Percentiles rank a stretch among this genome's conserved stretches.
Conservation (phyloP, 208 protist species). For the Leishmania turanica region DNA sequence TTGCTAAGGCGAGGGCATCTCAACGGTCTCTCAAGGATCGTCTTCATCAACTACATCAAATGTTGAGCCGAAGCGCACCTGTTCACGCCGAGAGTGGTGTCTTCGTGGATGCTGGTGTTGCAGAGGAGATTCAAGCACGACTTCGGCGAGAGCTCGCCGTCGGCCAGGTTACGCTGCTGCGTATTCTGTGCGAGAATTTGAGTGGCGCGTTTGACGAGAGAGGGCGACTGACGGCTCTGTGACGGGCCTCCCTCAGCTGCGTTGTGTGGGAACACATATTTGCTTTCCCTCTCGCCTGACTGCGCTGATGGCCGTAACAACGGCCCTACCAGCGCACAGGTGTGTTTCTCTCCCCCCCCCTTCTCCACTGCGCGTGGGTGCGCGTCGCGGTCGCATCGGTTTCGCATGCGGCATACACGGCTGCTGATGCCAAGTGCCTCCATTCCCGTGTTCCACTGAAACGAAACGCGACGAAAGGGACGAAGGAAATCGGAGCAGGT, state of each 20-base stretch:
- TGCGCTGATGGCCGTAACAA: not conserved
- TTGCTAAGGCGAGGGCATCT: not conserved
- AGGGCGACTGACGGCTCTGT: not conserved
- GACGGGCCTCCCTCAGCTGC: not conserved
- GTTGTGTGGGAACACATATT: not conserved
- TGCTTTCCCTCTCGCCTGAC: not conserved
- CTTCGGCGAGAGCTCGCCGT: conserved; percentile 13
- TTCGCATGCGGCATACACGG: not conserved
- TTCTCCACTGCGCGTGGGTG: not conserved
- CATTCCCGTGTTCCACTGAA: not conserved
- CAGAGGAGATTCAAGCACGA: conserved; percentile 6
- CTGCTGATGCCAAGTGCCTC: not conserved
- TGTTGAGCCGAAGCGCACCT: not conserved
- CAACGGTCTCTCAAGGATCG: conserved; percentile 16
- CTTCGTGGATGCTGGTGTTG: not conserved
- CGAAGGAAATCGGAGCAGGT: not conserved
- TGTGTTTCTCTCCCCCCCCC: not conserved
- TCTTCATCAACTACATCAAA: conserved; percentile 8
- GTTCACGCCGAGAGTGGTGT: not conserved
- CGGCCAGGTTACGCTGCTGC: conserved; percentile 21
- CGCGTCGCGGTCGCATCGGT: not conserved
- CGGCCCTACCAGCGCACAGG: not conserved
- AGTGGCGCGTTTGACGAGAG: not conserved
- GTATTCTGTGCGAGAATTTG: conserved; percentile 11
- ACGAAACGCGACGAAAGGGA: not conserved